phyloP scores from a whole-genome alignment of 441 rosid genomes.

The Brassica hybrid region DNA sequence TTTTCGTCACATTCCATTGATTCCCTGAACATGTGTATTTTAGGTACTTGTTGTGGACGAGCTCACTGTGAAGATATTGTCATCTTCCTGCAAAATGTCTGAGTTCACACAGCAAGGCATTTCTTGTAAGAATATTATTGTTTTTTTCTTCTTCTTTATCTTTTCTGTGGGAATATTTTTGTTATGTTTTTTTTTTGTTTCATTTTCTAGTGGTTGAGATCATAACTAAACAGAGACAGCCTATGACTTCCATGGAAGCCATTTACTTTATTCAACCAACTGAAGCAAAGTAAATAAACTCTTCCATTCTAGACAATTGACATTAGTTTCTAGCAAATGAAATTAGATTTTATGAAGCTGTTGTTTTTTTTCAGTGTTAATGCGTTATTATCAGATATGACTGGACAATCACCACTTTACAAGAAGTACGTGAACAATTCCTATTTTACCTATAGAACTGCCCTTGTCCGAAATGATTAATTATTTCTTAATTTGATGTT shows the following conservation, averaged over 20 bases:
- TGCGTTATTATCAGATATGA: slow-evolving; percentile 93
- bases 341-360: not conserved
- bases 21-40: slow-evolving; percentile 30
- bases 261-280: slow-evolving; percentile 95
- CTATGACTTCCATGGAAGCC: slow-evolving; percentile 87
- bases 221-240: slow-evolving; percentile 83
- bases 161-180: not conserved
- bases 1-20: slow-evolving; percentile 19
- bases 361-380: slow-evolving; percentile 59
- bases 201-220: slow-evolving; percentile 86
- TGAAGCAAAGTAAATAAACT: slow-evolving; percentile 69
- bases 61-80: slow-evolving; percentile 89
- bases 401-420: slow-evolving; percentile 85
- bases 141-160: not conserved
- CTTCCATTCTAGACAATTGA: slow-evolving; percentile 24
- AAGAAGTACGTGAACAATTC: slow-evolving; percentile 68
- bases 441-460: not conserved
- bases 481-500: slow-evolving; percentile 18
- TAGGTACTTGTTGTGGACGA: slow-evolving; percentile 98
- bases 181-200: not conserved
- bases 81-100: slow-evolving; percentile 91
- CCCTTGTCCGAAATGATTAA: slow-evolving; percentile 18
- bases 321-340: slow-evolving; percentile 8
- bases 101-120: slow-evolving; percentile 97
- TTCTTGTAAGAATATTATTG: slow-evolving; percentile 67